phyloP scores from a whole-genome alignment of 2,329 filamentous ascomycete genomes.

The Penicillium sp. region DNA sequence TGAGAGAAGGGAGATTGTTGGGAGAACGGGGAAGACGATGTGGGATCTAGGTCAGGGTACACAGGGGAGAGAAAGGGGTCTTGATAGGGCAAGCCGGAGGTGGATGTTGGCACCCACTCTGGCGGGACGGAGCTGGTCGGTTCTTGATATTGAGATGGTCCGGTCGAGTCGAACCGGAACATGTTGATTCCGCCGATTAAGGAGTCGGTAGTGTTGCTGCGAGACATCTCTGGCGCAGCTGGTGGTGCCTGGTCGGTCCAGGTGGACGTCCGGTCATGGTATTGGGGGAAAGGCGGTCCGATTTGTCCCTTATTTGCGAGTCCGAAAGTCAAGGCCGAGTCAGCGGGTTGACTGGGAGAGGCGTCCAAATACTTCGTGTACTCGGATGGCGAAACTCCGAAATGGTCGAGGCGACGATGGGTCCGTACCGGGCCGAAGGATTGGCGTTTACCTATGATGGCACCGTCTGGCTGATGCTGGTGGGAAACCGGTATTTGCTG shows the following conservation, averaged over 20 bases:
- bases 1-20: constrained; percentile 16
- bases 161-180: constrained; percentile 44
- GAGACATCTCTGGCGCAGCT: constrained; percentile 42
- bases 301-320: constrained; percentile 16
- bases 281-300: constrained; percentile 5
- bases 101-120: constrained; percentile 22
- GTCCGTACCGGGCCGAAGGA: constrained; percentile 29
- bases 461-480: constrained; percentile 23
- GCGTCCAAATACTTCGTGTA: constrained; percentile 39
- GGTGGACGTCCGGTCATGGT: constrained; percentile 15
- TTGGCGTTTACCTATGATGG: constrained; percentile 28
- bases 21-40: constrained; percentile 28
- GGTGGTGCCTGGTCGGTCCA: constrained; percentile 26
- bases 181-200: constrained; percentile 43
- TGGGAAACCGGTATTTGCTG: constrained; percentile 35
- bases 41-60: constrained; percentile 30
- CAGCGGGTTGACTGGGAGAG: constrained; percentile 22
- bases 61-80: constrained; percentile 13
- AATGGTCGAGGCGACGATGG: constrained; percentile 31
- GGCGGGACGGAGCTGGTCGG: constrained; percentile 21
- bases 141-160: constrained; percentile 24
- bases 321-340: constrained; percentile 16
- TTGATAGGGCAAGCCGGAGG: constrained; percentile 15
- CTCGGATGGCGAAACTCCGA: constrained; percentile 43
- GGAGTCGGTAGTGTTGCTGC: constrained; percentile 45